phyloP scores from a whole-genome alignment of 2,329 filamentous ascomycete genomes.

The Cercospora citrullina region DNA sequence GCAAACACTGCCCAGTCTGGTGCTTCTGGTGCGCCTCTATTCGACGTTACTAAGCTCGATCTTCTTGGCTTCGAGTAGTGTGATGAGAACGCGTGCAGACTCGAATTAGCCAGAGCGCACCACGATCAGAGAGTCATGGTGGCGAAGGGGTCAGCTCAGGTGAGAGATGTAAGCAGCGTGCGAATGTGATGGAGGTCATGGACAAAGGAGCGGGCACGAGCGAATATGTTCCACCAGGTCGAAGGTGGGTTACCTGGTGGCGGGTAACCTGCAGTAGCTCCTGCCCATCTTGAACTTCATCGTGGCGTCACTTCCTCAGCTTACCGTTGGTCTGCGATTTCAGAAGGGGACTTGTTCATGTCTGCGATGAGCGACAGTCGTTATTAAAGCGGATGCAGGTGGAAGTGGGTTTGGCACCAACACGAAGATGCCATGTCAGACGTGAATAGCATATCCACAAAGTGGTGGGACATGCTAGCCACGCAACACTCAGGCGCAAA shows the following conservation, averaged over 20 bases:
- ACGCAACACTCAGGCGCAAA: neutral
- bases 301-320: neutral
- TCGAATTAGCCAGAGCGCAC: neutral
- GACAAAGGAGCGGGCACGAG: slow-evolving; percentile 20
- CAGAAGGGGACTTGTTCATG: neutral
- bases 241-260: slow-evolving; percentile 9
- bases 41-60: neutral
- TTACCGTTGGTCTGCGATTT: neutral
- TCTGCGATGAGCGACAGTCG: neutral
- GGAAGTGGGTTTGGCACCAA: neutral
- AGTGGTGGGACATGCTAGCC: slow-evolving; percentile 5
- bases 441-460: slow-evolving; percentile 12
- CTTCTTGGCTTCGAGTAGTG: slow-evolving; percentile 5
- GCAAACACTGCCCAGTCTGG: neutral
- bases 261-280: slow-evolving; percentile 17
- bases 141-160: neutral
- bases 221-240: slow-evolving; percentile 12
- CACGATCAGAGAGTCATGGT: neutral
- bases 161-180: neutral
- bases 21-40: neutral
- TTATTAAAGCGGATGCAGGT: neutral
- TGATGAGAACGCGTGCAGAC: slow-evolving; percentile 3
- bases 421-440: slow-evolving; percentile 8
- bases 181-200: slow-evolving; percentile 4
- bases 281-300: slow-evolving; percentile 5